These are phyloP conservation scores for Larix kaempferi DNA, from an alignment of 75 land plant genomes.

Conservation along the genomic window DNA sequence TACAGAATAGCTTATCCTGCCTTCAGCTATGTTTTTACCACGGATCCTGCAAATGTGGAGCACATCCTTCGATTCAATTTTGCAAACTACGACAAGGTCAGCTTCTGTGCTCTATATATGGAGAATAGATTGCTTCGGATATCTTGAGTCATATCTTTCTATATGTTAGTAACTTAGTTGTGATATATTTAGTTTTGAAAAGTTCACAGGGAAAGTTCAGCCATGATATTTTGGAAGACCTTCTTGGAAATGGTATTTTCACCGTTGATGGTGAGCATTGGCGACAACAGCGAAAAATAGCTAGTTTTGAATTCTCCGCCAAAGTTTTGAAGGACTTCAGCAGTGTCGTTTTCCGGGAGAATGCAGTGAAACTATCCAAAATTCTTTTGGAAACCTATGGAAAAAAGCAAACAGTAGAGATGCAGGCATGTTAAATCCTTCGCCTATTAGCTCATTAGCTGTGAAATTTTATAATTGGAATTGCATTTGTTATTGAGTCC, in stretches of 20 bases:
- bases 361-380: conserved; percentile 27
- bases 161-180: not conserved
- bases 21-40: not conserved
- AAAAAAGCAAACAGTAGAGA: conserved; percentile 25
- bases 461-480: no score
- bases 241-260: conserved; percentile 60
- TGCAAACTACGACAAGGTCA: conserved; percentile 17
- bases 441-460: no score
- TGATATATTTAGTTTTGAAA: not conserved
- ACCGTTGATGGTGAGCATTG: conserved; percentile 47
- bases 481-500: no score
- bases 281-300: conserved; percentile 46
- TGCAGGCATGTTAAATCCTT: conserved; percentile 34
- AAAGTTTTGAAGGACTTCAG: conserved; percentile 43
- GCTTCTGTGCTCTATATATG: no score
- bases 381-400: conserved; percentile 13
- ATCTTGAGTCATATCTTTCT: no score
- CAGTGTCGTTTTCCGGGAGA: conserved; percentile 27
- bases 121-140: no score
- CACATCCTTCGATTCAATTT: conserved; percentile 20
- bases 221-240: conserved; percentile 18
- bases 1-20: conserved; percentile 7
- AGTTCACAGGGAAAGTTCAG: conserved; percentile 29
- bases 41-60: conserved; percentile 15
- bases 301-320: conserved; percentile 49